Percentiles rank a stretch among this genome's conserved stretches.
phyloP scores from a whole-genome alignment of 306 rosid genomes.

The Pterocarpus macrocarpus region DNA sequence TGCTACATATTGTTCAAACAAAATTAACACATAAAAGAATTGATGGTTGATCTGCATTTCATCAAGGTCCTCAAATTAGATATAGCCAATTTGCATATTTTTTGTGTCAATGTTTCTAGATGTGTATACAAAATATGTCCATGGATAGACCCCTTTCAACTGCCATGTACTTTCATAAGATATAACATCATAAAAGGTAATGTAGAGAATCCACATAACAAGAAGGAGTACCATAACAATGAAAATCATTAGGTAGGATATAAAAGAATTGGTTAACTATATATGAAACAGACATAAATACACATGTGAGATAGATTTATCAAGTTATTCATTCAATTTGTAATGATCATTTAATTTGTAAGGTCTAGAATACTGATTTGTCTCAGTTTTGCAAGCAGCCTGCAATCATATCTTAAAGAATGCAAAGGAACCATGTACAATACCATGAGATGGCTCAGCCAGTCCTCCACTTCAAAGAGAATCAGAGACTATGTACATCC shows the following conservation, averaged over 20 bases:
- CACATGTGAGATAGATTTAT: neutral
- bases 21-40: neutral
- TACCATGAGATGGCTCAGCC: neutral
- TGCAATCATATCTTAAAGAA: neutral
- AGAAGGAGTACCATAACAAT: neutral
- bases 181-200: neutral
- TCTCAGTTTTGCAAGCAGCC: neutral
- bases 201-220: neutral
- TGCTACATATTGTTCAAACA: neutral
- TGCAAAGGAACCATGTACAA: neutral
- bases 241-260: neutral
- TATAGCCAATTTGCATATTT: neutral
- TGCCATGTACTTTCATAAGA: constrained; percentile 2
- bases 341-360: neutral
- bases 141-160: constrained; percentile 2
- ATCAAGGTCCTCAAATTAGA: neutral
- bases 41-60: neutral
- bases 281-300: constrained; percentile 3
- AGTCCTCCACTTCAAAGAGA: neutral
- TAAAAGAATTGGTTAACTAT: neutral
- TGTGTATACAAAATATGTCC: neutral
- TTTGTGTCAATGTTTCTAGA: neutral
- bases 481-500: neutral
- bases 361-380: neutral
- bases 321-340: neutral